Percentiles rank a stretch among this genome's conserved stretches.
Evolutionary conservation across 192 early-diverging fungal species (phyloP).

Genomic region (Oehlia diaphana): DNA sequence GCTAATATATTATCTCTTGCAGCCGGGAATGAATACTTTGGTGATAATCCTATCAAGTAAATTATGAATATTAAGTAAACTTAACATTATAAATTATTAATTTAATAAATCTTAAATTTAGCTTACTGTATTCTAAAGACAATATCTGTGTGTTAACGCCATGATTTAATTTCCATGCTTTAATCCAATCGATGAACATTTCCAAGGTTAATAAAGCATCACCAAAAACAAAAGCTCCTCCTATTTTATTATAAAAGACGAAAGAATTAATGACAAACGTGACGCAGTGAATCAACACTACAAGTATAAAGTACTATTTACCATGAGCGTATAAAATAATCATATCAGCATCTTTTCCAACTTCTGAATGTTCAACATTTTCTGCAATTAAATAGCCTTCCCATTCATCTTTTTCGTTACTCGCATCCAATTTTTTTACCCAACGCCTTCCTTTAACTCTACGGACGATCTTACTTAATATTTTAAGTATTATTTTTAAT

Average conservation of each 20-base stretch:
- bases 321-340: constrained; percentile 29
- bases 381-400: constrained; percentile 21
- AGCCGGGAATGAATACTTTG: constrained; percentile 15
- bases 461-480: not conserved
- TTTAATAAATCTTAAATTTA: not conserved
- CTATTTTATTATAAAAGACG: not conserved
- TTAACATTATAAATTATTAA: too few relatives aligned
- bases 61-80: too few relatives aligned
- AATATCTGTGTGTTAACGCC: constrained; percentile 20
- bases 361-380: not conserved
- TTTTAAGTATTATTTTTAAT: not conserved
- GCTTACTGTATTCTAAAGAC: constrained; percentile 22
- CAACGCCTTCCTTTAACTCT: not conserved
- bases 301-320: not conserved
- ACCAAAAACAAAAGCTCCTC: constrained; percentile 11
- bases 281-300: not conserved
- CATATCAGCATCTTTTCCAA: constrained; percentile 22
- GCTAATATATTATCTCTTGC: constrained; percentile 8
- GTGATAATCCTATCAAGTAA: constrained; percentile 10
- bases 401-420: not conserved
- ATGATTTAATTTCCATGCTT: constrained; percentile 22
- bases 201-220: not conserved
- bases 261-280: not conserved
- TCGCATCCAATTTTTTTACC: not conserved
- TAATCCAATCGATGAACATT: constrained; percentile 19